Evolutionary conservation across 306 rosid genomes (phyloP).

Genomic region (Medicago truncatula): DNA sequence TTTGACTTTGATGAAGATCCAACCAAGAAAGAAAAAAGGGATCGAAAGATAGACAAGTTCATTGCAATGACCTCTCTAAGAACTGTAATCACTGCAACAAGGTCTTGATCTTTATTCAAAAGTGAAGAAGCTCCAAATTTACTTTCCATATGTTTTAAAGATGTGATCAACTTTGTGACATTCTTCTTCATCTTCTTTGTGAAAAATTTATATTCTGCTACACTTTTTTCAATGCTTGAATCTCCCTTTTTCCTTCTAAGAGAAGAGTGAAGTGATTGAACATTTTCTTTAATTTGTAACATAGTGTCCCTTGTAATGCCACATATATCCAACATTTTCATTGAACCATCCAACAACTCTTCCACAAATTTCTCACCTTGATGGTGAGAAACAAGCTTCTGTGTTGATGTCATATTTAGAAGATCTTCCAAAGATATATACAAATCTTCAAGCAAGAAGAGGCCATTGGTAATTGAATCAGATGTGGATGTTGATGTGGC

Average conservation of each 20-base stretch:
- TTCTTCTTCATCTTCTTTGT: conserved; percentile 65
- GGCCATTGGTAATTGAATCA: conserved; percentile 45
- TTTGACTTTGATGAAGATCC: conserved; percentile 42
- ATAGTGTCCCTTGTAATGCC: conserved; percentile 59
- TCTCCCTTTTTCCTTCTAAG: conserved; percentile 72
- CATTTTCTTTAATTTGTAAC: conserved; percentile 60
- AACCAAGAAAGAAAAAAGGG: conserved; percentile 48
- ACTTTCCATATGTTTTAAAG: conserved; percentile 51
- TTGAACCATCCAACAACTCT: conserved; percentile 66
- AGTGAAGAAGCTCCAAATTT: conserved; percentile 41
- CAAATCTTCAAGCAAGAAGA: conserved; percentile 58
- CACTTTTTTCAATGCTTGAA: conserved; percentile 48
- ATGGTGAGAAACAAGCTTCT: conserved; percentile 51
- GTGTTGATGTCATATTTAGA: conserved; percentile 66
- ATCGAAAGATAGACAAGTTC: conserved; percentile 51
- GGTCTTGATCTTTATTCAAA: conserved; percentile 49
- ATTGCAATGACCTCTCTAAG: conserved; percentile 48
- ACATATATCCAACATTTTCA: conserved; percentile 66
- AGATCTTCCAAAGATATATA: conserved; percentile 60
- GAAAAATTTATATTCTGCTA: conserved; percentile 50
- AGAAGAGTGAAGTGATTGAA: conserved; percentile 61
- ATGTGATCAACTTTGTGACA: conserved; percentile 49
- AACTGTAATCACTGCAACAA: conserved; percentile 38
- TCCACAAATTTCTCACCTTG: conserved; percentile 53
- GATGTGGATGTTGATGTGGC: conserved; percentile 50